Conservation (phyloP, 192 early-diverging fungal species). For the Haplosporangium gracile region DNA sequence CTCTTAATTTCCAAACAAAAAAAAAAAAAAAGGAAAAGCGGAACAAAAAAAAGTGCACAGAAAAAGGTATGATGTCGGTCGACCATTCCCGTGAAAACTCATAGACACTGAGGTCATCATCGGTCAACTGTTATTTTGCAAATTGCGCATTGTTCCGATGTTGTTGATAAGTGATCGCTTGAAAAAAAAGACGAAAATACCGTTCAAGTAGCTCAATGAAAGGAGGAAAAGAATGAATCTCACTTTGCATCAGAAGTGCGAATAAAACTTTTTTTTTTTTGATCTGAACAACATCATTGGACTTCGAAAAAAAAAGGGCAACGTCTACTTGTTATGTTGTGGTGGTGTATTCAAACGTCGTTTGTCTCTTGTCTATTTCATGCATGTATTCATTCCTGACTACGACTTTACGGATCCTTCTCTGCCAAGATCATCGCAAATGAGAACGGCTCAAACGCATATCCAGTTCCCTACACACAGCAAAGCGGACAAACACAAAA, state of each 20-base stretch:
- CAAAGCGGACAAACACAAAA: slow-evolving; percentile 90
- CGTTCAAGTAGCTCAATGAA: too few relatives aligned
- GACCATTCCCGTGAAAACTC: too few relatives aligned
- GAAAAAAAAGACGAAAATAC: too few relatives aligned
- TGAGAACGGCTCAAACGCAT: slow-evolving; percentile 92
- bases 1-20: neutral
- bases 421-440: slow-evolving; percentile 67
- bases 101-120: too few relatives aligned
- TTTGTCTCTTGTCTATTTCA: neutral
- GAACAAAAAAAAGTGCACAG: neutral
- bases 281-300: too few relatives aligned
- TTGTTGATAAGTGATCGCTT: neutral
- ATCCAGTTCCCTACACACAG: slow-evolving; percentile 90
- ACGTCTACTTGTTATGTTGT: neutral
- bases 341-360: too few relatives aligned
- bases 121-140: too few relatives aligned
- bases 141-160: neutral
- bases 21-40: slow-evolving; percentile 5
- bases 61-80: too few relatives aligned
- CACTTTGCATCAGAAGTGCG: too few relatives aligned
- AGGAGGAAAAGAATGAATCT: too few relatives aligned
- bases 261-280: too few relatives aligned
- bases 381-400: neutral
- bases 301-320: neutral
- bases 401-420: slow-evolving; percentile 12